Evolutionary conservation across 306 rosid species (phyloP).

Genomic region (Sechiopsis laciniata): DNA sequence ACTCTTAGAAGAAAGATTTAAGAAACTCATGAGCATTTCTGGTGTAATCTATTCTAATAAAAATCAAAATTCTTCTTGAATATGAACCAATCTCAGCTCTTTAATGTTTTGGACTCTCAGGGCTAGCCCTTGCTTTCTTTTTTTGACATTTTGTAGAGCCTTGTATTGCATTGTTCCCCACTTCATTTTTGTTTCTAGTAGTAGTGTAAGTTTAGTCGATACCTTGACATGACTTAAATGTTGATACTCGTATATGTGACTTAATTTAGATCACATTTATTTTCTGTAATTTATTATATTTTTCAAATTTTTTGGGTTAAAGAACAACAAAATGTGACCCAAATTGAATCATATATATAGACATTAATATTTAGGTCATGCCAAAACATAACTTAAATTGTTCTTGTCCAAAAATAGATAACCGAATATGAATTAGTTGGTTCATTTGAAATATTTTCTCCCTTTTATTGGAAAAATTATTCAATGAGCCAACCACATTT

Average conservation of each 20-base stretch:
- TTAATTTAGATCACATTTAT: too few relatives aligned
- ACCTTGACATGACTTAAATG: too few relatives aligned
- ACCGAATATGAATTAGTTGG: not conserved
- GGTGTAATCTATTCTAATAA: constrained; percentile 64
- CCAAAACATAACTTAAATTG: too few relatives aligned
- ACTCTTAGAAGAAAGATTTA: constrained; percentile 47
- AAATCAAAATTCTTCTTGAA: constrained; percentile 42
- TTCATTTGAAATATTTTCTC: not conserved
- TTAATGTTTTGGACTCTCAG: not conserved
- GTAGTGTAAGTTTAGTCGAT: not conserved
- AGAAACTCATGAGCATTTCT: constrained; percentile 61
- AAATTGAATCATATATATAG: too few relatives aligned
- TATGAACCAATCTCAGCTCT: constrained; percentile 34
- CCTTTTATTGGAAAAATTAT: too few relatives aligned
- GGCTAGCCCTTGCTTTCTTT: constrained; percentile 3
- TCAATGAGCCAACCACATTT: too few relatives aligned
- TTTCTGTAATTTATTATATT: too few relatives aligned
- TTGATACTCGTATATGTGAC: too few relatives aligned
- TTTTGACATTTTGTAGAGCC: constrained; percentile 11
- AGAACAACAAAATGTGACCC: too few relatives aligned
- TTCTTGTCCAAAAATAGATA: not conserved
- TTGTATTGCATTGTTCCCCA: not conserved
- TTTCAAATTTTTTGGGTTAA: too few relatives aligned
- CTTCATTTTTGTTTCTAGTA: not conserved
- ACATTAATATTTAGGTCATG: too few relatives aligned